Evolutionary conservation across 257 asterid species (phyloP).

Genomic region (Solanum chilense): DNA sequence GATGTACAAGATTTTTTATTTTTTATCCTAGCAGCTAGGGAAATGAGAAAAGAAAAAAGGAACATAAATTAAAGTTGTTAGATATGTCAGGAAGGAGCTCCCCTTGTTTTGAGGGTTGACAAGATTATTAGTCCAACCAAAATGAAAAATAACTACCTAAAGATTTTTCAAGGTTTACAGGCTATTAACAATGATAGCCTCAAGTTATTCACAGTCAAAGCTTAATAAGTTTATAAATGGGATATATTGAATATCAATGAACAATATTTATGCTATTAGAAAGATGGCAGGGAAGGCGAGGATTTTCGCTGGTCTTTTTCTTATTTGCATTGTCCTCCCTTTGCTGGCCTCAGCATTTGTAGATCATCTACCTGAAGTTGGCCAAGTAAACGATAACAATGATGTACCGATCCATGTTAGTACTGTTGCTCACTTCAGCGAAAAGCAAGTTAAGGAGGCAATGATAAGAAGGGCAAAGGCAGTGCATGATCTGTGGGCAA

Average conservation of each 20-base stretch:
- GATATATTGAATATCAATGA: not conserved
- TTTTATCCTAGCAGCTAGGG: not conserved
- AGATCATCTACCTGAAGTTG: not conserved
- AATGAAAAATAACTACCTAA: not conserved
- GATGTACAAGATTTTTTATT: not conserved
- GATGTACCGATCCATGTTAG: not conserved
- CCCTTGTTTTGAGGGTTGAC: not conserved
- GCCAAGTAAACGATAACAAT: not conserved
- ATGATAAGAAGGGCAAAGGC: not conserved
- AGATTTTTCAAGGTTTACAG: not conserved
- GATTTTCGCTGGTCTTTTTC: slow-evolving; percentile 17
- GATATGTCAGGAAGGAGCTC: not conserved
- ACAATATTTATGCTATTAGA: not conserved
- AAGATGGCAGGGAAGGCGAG: slow-evolving; percentile 26
- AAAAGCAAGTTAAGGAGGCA: not conserved
- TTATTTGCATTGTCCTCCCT: slow-evolving; percentile 27
- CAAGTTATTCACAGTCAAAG: not conserved
- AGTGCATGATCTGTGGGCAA: not conserved
- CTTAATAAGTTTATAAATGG: not conserved
- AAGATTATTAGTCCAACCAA: not conserved
- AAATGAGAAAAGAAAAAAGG: not conserved
- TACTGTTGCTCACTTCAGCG: not conserved
- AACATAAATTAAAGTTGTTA: not conserved
- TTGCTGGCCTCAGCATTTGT: slow-evolving; percentile 23
- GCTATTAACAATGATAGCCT: not conserved